Percentiles rank a stretch among this genome's conserved stretches.
Conservation (phyloP, 2,329 filamentous ascomycete species). For the Periglandula ipomoeae region DNA sequence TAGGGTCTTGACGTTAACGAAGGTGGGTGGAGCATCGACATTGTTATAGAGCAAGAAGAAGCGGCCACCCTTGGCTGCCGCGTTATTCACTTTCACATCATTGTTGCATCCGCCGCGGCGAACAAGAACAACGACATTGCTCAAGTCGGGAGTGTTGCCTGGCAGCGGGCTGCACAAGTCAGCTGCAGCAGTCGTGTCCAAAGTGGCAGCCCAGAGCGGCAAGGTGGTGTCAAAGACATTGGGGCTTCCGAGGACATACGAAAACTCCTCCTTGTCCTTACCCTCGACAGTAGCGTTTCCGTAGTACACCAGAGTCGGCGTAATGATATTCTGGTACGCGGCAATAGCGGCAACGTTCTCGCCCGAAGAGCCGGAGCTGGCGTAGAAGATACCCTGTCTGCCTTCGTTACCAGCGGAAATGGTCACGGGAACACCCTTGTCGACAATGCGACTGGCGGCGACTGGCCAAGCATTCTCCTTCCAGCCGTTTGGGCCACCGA, state of each 20-base stretch:
- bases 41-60: slow-evolving; percentile 57
- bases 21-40: slow-evolving; percentile 19
- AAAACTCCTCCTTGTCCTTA: background rate
- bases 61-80: slow-evolving; percentile 37
- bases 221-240: slow-evolving; percentile 9
- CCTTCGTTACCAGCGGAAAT: slow-evolving; percentile 37
- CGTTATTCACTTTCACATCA: background rate
- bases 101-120: slow-evolving; percentile 23
- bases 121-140: slow-evolving; percentile 42
- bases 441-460: slow-evolving; percentile 31
- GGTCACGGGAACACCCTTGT: slow-evolving; percentile 30
- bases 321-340: slow-evolving; percentile 30
- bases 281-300: slow-evolving; percentile 25
- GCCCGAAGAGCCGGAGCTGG: slow-evolving; percentile 29
- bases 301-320: slow-evolving; percentile 27
- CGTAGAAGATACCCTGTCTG: slow-evolving; percentile 30
- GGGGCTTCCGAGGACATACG: background rate
- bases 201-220: slow-evolving; percentile 22
- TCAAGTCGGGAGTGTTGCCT: slow-evolving; percentile 40
- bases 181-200: slow-evolving; percentile 24
- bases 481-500: slow-evolving; percentile 23
- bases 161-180: slow-evolving; percentile 26
- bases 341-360: slow-evolving; percentile 33
- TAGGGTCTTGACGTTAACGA: background rate
- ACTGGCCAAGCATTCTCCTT: slow-evolving; percentile 22